Evolutionary conservation across 495 filamentous ascomycete species (phyloP), one percentile per base, ranked within the genome.

Genomic region (Oleoguttula mirabilis): DNA sequence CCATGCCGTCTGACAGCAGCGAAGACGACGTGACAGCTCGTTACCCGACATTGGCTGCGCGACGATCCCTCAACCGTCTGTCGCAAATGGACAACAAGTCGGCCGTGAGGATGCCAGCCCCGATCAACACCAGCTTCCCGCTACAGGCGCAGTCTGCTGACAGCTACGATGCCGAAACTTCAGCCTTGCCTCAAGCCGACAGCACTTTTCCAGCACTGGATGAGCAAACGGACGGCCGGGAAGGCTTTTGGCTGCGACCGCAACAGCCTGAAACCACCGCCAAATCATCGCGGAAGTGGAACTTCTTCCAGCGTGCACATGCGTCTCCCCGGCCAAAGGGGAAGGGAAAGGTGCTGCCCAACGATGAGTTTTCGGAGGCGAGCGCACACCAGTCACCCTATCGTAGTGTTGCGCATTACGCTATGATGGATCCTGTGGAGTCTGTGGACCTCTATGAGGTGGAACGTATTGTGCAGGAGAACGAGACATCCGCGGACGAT

Each of bases 261-360:
- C 17, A 52, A 52, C 67, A 54, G 32, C 22, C 41, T 44, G 60
- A 55, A 22, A 54, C 52, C 23, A 14, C 36, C 24, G 25, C 46
- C 12, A 64, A 60, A 49, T 54, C 65, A 34, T 39, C 74, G 23
- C 65, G 71, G 41, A 82, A 77, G 51, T 93, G 85, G 85, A 87
- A 84, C 52, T 73, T 93, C 47, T 93, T 92, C 51, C 77, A 85
- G 43, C 72, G 78, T 47, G 75, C 75, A 1, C 74, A 80, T 17
- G 69, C 63, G 17, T 70, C 79, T 12, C 65, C 72, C 12, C 23
- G 50, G n/a, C 57, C 56, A 17, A 45, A 67, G 10, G 55, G 58
- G 27, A 59, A 60, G 27, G 60, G 62, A 23, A 60, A 69, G 2
- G 61, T 65, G 10, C 66, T 65, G 11, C 67, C 69, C 16, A n/a